Percentiles rank a stretch among this genome's conserved stretches.
phyloP scores from a whole-genome alignment of 2,329 filamentous ascomycete genomes.

The Pseudogymnoascus sp. region DNA sequence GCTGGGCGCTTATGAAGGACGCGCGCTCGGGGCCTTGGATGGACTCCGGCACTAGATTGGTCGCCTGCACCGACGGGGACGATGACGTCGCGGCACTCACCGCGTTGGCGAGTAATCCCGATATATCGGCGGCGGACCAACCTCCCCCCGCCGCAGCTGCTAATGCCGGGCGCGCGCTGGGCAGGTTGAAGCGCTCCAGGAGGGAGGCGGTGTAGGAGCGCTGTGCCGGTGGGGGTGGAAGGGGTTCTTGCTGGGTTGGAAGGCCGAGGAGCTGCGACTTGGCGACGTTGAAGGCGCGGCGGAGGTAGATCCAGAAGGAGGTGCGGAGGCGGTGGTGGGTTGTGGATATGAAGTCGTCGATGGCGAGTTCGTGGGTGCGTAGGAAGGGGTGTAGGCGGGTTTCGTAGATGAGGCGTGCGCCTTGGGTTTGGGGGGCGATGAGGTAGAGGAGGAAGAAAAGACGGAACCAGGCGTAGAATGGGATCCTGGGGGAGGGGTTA shows the following conservation, averaged over 20 bases:
- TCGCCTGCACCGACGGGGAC: conserved; percentile 20
- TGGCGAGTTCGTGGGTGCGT: conserved; percentile 72
- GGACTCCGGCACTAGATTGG: conserved; percentile 57
- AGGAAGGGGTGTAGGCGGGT: conserved; percentile 83
- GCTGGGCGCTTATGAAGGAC: conserved; percentile 68
- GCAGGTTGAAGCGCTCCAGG: conserved; percentile 78
- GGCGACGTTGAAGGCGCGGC: conserved; percentile 59
- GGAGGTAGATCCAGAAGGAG: conserved; percentile 68
- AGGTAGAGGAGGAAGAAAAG: conserved; percentile 85
- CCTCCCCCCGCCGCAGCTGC: conserved; percentile 24
- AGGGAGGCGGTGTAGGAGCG: conserved; percentile 67
- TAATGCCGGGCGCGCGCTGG: conserved; percentile 51
- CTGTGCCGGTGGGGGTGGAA: conserved; percentile 37
- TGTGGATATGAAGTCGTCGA: conserved; percentile 81
- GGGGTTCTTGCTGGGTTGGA: conserved; percentile 43
- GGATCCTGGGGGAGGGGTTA: conserved; percentile 48
- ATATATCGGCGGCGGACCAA: conserved; percentile 55
- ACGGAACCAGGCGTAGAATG: conserved; percentile 89
- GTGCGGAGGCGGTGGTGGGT: conserved; percentile 70
- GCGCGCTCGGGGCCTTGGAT: conserved; percentile 60
- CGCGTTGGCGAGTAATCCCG: conserved; percentile 61
- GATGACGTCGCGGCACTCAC: conserved; percentile 39
- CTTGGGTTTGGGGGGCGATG: conserved; percentile 94
- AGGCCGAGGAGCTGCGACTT: conserved; percentile 73
- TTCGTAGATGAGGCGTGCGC: conserved; percentile 78